phyloP scores from a whole-genome alignment of 1,139 yeast genomes.

The Zygotorulaspora mrakii region DNA sequence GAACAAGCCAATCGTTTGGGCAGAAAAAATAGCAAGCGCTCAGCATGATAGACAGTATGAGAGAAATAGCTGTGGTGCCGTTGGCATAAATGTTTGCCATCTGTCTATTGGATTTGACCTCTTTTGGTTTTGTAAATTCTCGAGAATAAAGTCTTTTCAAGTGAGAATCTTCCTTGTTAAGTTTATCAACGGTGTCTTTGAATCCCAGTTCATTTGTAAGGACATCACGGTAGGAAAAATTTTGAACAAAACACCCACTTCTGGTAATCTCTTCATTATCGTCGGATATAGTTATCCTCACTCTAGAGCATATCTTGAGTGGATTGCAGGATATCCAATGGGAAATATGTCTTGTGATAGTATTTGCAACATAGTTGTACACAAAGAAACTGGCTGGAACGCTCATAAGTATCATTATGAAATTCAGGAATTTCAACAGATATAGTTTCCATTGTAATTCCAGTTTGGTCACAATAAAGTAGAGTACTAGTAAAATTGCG shows the following conservation, averaged over 20 bases:
- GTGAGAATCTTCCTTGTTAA: conserved; percentile 12
- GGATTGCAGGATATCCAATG: conserved; percentile 15
- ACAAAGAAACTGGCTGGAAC: conserved; percentile 19
- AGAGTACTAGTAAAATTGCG: conserved; percentile 17
- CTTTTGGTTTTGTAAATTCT: conserved; percentile 44
- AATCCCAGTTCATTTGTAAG: conserved; percentile 14
- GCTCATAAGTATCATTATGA: conserved; percentile 14
- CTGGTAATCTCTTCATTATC: conserved; percentile 20
- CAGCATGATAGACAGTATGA: conserved; percentile 10
- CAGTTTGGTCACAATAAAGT: conserved; percentile 17
- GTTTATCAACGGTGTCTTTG: conserved; percentile 16
- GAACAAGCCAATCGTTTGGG: conserved; percentile 23
- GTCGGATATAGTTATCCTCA: conserved; percentile 25
- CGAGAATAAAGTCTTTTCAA: conserved; percentile 14
- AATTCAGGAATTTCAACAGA: conserved; percentile 15
- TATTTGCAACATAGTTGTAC: conserved; percentile 16
- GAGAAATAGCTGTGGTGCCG: conserved; percentile 13
- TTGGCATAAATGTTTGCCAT: conserved; percentile 39
- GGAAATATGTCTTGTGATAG: conserved; percentile 16
- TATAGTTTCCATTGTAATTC: conserved; percentile 15
- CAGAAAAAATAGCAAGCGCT: conserved; percentile 9
- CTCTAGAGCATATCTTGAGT: conserved; percentile 18
- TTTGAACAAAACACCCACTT: conserved; percentile 17
- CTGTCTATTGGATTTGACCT: conserved; percentile 45
- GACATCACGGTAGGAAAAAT: conserved; percentile 21